Evolutionary conservation across 192 early-diverging fungal species (phyloP), one percentile per base, ranked within the genome.

Genomic region (Dimargaris xerosporica): DNA sequence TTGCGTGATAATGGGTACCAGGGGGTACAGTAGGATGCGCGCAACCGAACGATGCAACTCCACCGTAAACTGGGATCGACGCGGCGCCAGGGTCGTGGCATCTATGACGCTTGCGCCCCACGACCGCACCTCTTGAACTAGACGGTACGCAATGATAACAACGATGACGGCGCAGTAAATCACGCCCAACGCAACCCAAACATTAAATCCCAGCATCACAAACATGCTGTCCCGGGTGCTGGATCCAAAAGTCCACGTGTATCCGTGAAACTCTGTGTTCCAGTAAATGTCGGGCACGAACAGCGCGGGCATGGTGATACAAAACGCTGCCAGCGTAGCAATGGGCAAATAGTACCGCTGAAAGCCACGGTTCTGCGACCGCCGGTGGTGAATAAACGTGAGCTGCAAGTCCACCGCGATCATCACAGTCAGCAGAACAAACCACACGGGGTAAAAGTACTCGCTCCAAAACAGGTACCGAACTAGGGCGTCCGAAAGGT

Each of bases 1-100:
- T 60, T 70, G 71, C 47, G 74, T 68, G 55, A 75, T 60, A 5
- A 72, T 61, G 3, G 74, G 70, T 4, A 75, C 66, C 60, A 75
- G 15, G 4, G 74, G 74, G 30, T 75, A 75, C 44, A 65, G 59
- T 2, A 50, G 66, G 63, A 75, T 64, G 1, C 70, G 70, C 31
- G 71, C 70, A 34, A 75, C 63, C 2, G 74, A 75, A 31, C 66
- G 46, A 21, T 72, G 65, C 25, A 75, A 72, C 62, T 66, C 62
- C 15, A 45, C 51, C 61, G 68, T 72, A 31, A 70, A 70, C 29
- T 70, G 66, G 53, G 66, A 72, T 46, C 70, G 68, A 23, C 70
- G 61, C 42, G 71, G 66, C 0, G 69, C 69, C 63, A 75, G 2
- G 34, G 34, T 39, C 7, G 34, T 39, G 34, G 34, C 7, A 39